Base-by-base conservation (phyloP, 2,329 filamentous ascomycete species). In the Xylariaceae sp. region DNA sequence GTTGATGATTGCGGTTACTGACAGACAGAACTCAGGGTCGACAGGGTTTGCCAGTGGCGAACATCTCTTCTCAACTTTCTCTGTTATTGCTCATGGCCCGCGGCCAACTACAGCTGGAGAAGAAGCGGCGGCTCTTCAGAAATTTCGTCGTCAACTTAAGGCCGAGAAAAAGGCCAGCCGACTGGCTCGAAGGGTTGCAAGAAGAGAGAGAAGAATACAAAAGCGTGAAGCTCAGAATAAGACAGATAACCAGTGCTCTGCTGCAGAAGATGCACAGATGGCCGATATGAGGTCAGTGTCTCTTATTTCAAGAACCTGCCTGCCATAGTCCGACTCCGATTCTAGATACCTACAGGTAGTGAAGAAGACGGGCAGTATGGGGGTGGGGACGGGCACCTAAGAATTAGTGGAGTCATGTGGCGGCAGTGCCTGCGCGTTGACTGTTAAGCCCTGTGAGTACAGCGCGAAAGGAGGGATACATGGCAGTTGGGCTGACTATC, bases 1-100 rank as follows among this genome's bases (percentile, higher is more conserved):
- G 23, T 40, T 49, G 19, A 46, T 49, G 39, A 43, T 46, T 40
- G 39, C 39, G 20, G 47, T 37, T 46, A 22, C 39, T 27, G 39
- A 46, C 19, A 39, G 35, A 37, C 22, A 39, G 27, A 39, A 32
- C 27, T 29, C 45, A 35, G 22, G 21, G 25, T 5, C 22, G 36
- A 36, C 32, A 19, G n/a, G n/a, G n/a, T n/a, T n/a, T n/a, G 25
- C 38, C 45, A 23, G 38, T 6, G 32, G n/a, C 32, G 22, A 40
- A 37, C 11, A 20, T 46, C 32, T 43, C 22, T 46, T 42, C 25
- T 36, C 19, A n/a, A 49, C 43, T 42, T 40, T 49, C 11, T 25
- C 21, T 36, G 42, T 39, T 16, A 42, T 49, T 40, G 38, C 47
- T 42, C 38, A 29, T 25, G 36, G 34, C 29, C 23, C 38, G 25